phyloP scores from a whole-genome alignment of 345 rosid genomes.

The Dipteronia sinensis region DNA sequence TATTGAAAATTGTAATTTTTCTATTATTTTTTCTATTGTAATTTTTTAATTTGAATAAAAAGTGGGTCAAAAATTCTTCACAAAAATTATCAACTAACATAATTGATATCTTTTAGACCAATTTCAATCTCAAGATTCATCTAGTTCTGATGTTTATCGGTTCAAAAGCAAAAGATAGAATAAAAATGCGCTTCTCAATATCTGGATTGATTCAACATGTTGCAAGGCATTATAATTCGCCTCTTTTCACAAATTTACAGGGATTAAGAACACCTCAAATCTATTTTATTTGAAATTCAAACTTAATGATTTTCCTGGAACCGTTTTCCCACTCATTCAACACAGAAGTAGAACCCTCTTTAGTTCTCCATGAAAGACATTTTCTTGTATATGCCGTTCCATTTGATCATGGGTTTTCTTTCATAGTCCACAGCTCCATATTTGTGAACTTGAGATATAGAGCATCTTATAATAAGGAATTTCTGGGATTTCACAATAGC shows the following conservation, averaged over 20 bases:
- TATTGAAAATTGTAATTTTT: too few species aligned
- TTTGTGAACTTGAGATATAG: constrained; percentile 64
- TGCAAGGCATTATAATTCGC: background rate
- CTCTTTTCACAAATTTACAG: background rate
- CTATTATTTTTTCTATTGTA: too few species aligned
- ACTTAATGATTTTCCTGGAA: constrained; percentile 49
- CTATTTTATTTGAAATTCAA: background rate
- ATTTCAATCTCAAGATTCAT: too few species aligned
- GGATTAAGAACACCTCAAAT: background rate
- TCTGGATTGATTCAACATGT: background rate
- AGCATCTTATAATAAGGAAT: constrained; percentile 42
- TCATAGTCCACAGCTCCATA: constrained; percentile 78
- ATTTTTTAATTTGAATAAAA: too few species aligned
- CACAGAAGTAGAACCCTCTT: constrained; percentile 65
- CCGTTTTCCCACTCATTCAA: constrained; percentile 72
- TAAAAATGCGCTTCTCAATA: too few species aligned
- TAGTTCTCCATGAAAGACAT: constrained; percentile 77
- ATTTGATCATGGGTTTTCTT: constrained; percentile 68
- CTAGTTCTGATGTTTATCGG: background rate
- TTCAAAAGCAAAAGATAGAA: background rate
- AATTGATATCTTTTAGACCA: too few species aligned
- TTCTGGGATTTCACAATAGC: constrained; percentile 17
- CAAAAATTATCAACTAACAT: too few species aligned
- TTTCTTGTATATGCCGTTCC: constrained; percentile 78
- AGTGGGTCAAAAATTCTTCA: too few species aligned